phyloP scores from a whole-genome alignment of 129 eudicot genomes.

The Silybum marianum region DNA sequence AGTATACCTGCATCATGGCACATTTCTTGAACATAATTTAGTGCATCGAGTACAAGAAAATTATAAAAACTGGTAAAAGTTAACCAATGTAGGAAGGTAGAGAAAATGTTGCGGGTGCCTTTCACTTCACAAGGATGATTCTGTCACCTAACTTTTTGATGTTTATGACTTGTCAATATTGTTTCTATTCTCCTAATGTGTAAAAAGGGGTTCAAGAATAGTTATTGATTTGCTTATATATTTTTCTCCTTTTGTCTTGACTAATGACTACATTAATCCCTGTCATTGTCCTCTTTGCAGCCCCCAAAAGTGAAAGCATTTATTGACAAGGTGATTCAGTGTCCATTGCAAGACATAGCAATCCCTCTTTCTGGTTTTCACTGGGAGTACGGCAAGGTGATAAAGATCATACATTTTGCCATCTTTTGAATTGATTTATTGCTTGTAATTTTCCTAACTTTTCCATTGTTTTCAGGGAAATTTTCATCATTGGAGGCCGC shows the following conservation, averaged over 20 bases:
- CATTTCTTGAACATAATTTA: background rate
- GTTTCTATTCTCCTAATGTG: background rate
- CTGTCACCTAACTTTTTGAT: background rate
- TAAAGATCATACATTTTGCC: conserved; percentile 4
- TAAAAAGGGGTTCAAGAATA: conserved; percentile 5
- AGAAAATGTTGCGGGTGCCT: background rate
- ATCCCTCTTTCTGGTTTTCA: conserved; percentile 92
- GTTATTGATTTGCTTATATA: background rate
- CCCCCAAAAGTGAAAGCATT: conserved; percentile 84
- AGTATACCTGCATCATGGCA: background rate
- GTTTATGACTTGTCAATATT: conserved; percentile 10
- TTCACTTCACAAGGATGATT: background rate
- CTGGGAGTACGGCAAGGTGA: conserved; percentile 96
- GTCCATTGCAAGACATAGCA: conserved; percentile 92
- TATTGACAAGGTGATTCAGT: conserved; percentile 84
- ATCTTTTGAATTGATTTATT: background rate
- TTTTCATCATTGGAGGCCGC: conserved; percentile 97
- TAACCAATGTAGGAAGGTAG: background rate
- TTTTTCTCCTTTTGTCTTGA: background rate
- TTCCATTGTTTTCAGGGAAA: conserved; percentile 67
- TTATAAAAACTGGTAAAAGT: background rate
- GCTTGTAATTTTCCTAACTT: conserved; percentile 13
- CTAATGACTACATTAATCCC: conserved; percentile 4
- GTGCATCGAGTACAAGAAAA: background rate
- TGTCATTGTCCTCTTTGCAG: conserved; percentile 44